These are phyloP conservation scores for Ambrosia artemisiifolia DNA, from an alignment of 129 eudicot species.

Conservation along the genomic window DNA sequence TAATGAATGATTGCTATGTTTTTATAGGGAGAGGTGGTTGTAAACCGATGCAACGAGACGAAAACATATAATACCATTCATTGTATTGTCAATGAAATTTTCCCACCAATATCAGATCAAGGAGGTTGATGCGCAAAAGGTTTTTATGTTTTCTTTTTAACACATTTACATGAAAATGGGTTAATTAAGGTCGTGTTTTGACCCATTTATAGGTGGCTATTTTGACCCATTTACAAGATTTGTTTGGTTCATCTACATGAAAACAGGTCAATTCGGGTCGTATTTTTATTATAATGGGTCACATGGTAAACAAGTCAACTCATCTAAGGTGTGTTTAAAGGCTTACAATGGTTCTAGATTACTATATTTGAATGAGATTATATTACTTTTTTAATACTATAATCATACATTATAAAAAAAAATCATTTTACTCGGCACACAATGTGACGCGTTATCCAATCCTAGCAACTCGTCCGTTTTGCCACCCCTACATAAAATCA, in stretches of 20 bases:
- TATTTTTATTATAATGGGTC: background rate
- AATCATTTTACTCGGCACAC: background rate
- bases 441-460: background rate
- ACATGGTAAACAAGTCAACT: background rate
- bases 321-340: background rate
- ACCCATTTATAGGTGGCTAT: background rate
- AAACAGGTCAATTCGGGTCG: background rate
- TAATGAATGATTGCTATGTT: background rate
- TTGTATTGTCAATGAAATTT: conserved; percentile 68
- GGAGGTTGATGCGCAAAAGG: conserved; percentile 41
- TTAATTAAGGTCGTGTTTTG: background rate
- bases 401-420: background rate
- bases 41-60: conserved; percentile 61
- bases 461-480: background rate
- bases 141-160: background rate
- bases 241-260: background rate
- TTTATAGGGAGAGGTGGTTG: conserved; percentile 77
- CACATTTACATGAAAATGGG: background rate
- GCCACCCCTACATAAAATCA: background rate
- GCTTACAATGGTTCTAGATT: background rate
- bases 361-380: background rate
- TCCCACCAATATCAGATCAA: conserved; percentile 53
- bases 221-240: background rate
- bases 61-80: conserved; percentile 80
- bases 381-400: background rate